These are phyloP conservation scores for Claviceps pusilla DNA, from an alignment of 2,329 filamentous ascomycete genomes.

Conservation along the genomic window DNA sequence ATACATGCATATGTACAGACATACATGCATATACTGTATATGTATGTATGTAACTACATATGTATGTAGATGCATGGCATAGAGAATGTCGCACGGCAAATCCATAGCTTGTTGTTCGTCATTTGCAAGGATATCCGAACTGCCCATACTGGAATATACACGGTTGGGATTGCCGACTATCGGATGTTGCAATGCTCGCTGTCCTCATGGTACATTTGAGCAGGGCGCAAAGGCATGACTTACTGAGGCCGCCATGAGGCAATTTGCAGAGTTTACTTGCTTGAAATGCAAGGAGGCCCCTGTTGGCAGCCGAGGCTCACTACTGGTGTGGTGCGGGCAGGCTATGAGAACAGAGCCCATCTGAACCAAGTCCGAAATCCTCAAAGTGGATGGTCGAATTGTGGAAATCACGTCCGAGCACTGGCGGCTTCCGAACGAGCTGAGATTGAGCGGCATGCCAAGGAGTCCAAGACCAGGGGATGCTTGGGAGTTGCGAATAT, in stretches of 20 bases:
- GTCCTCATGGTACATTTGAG: background rate
- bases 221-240: background rate
- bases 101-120: background rate
- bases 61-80: background rate
- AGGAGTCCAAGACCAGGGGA: background rate
- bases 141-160: background rate
- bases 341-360: background rate
- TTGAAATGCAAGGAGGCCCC: conserved; percentile 2
- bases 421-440: conserved; percentile 1
- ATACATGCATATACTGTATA: background rate
- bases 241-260: background rate
- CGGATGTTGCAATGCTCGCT: background rate
- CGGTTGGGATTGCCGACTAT: background rate
- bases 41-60: background rate
- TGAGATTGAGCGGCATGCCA: conserved; percentile 2
- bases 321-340: background rate
- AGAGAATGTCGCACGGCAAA: background rate
- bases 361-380: conserved; percentile 2
- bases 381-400: background rate
- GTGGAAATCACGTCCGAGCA: conserved; percentile 2
- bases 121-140: background rate
- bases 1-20: too few relatives aligned
- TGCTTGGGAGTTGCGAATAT: background rate
- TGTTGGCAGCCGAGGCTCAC: background rate
- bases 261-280: background rate